Base-by-base conservation (phyloP, 1,139 yeast genomes). In the Geotrichum klebahnii region DNA sequence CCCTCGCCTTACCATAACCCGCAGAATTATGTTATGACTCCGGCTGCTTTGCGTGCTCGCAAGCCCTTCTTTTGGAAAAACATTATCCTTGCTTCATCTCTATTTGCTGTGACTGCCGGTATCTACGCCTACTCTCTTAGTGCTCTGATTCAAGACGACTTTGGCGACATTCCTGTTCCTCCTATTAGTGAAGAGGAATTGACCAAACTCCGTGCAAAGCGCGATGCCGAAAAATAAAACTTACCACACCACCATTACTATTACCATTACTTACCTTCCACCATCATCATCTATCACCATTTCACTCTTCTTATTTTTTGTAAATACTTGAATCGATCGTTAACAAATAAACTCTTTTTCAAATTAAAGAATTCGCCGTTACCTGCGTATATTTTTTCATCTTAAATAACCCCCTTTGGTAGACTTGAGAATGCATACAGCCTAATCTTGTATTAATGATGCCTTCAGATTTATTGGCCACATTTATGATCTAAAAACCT, bases 121-220 rank as follows among this genome's bases (percentile, higher is more conserved):
- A 32, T 50, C 59, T 66, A 69, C 60, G 59, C 67, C 49, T 89
- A 86, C 73, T 86, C 96, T 0, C 84, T 80, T 74, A 71, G 73
- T 49, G 78, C 80, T 63, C 76, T 90, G 63, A 80, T 80, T 57
- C 80, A 80, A 56, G 97, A 89, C 64, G 96, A 90, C 59, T 87
- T 90, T 65, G 78, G 76, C 45, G 96, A 89, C 66, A 85, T 90
- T 60, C 97, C 97, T 46, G 82, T 90, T 57, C 97, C 97, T 46
- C 97, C 97, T 26, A 77, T 90, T 57, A 78, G 83, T 40, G 95
- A 86, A 54, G 81, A 76, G 50, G 95, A 88, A 65, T 75, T 90
- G 64, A 78, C 77, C 50, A 75, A 79, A 67, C 77, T 90, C 24
- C 39, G 45, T 16, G 46, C 46, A n/a, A 32, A 51, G 26, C 48